Evolutionary conservation across 257 asterid species (phyloP).

Genomic region (Solanum tarapatanum): DNA sequence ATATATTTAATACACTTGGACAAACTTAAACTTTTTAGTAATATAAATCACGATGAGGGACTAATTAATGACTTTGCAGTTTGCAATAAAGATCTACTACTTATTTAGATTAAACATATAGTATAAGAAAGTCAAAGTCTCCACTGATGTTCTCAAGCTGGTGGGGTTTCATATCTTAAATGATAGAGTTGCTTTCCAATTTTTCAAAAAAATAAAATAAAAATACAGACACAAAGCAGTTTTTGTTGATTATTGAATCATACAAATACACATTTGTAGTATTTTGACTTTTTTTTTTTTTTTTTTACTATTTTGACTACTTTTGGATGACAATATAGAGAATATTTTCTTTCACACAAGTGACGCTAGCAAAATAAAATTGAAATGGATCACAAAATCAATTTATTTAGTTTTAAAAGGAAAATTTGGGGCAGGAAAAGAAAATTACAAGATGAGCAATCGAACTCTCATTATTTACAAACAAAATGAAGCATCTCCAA

Average conservation of each 20-base stretch:
- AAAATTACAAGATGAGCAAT: background rate
- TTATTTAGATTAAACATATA: background rate
- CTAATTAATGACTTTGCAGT: background rate
- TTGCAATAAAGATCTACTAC: background rate
- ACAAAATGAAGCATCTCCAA: background rate
- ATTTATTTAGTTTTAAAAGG: background rate
- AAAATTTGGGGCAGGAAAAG: background rate
- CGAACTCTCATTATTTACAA: background rate
- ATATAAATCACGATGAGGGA: background rate
- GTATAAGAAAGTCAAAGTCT: background rate
- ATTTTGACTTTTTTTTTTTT: too few relatives aligned
- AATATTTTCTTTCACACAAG: background rate
- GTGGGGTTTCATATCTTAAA: background rate
- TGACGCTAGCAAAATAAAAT: background rate
- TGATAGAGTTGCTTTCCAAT: background rate
- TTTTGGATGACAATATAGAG: background rate
- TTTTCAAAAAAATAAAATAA: background rate
- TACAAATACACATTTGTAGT: background rate
- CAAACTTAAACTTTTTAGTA: background rate
- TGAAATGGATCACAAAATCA: background rate
- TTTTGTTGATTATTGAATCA: background rate
- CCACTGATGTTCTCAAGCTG: background rate
- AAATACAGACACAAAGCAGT: background rate
- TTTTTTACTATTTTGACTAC: too few relatives aligned
- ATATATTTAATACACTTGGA: background rate